These are phyloP conservation scores for Massarina eburnea DNA, from an alignment of 2,329 filamentous ascomycete species.

Conservation along the genomic window DNA sequence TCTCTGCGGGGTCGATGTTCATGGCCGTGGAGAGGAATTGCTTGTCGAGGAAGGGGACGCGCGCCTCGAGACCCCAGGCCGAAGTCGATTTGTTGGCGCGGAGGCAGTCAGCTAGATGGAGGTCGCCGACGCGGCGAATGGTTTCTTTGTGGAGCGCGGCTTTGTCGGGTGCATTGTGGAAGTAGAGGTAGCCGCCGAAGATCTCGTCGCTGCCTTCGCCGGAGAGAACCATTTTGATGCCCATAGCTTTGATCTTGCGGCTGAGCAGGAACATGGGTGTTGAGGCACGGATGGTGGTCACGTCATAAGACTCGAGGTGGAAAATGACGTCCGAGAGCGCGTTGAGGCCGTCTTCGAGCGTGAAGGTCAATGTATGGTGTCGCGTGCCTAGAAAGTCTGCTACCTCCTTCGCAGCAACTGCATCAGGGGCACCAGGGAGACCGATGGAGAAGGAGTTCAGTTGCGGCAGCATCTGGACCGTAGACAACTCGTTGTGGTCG, in stretches of 20 bases:
- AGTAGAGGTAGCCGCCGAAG: conserved; percentile 98
- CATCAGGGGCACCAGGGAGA: conserved; percentile 88
- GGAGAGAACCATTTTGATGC: conserved; percentile 98
- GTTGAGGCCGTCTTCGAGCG: conserved; percentile 94
- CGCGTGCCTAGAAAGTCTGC: conserved; percentile 96
- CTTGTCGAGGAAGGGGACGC: conserved; percentile 97
- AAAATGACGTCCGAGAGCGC: conserved; percentile 97
- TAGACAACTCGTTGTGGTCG: conserved; percentile 84
- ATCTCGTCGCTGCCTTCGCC: conserved; percentile 98
- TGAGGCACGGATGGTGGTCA: conserved; percentile 96
- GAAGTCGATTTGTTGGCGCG: conserved; percentile 99
- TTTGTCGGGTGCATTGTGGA: conserved; percentile 90
- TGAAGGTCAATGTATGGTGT: conserved; percentile 98
- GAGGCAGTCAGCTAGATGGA: conserved; percentile 94
- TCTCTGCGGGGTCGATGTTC: conserved; percentile 91
- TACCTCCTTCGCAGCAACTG: conserved; percentile 86
- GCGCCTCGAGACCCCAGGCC: conserved; percentile 96
- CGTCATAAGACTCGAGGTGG: conserved; percentile 96
- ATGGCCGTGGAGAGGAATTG: conserved; percentile 90
- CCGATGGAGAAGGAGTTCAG: conserved; percentile 99
- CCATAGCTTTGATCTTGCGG: conserved; percentile 99
- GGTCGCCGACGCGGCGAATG: conserved; percentile 90
- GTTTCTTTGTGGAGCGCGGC: conserved; percentile 95
- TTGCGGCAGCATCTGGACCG: conserved; percentile 87
- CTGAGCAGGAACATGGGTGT: conserved; percentile 98